Evolutionary conservation across 257 asterid species (phyloP).

Genomic region (Solanum medicagineum): DNA sequence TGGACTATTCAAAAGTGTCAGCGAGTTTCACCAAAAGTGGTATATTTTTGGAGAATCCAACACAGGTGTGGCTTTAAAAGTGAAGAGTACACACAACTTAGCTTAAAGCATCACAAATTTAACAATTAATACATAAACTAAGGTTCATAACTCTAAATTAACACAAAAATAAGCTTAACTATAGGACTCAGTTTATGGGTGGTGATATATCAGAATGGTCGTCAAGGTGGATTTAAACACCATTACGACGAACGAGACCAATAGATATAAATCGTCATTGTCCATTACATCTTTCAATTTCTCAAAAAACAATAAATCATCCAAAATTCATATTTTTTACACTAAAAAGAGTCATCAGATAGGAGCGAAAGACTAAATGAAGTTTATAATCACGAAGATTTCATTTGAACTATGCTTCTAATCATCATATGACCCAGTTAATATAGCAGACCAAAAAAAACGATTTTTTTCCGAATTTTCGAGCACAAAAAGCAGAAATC

Average conservation of each 20-base stretch:
- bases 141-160: too few relatives aligned
- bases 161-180: background rate
- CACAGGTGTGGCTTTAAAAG: too few relatives aligned
- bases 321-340: background rate
- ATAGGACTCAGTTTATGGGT: slow-evolving; percentile 24
- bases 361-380: slow-evolving; percentile 30
- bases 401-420: slow-evolving; percentile 28
- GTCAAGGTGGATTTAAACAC: slow-evolving; percentile 17
- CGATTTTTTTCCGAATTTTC: background rate
- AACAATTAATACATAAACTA: background rate
- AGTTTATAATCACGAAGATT: slow-evolving; percentile 7
- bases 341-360: slow-evolving; percentile 10
- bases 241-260: slow-evolving; percentile 13
- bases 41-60: too few relatives aligned
- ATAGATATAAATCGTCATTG: background rate
- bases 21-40: too few relatives aligned
- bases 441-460: background rate
- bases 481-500: background rate
- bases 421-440: slow-evolving; percentile 14
- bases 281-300: background rate
- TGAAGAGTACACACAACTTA: too few relatives aligned
- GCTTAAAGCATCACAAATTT: background rate
- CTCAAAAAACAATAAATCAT: background rate
- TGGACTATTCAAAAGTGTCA: too few relatives aligned
- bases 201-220: slow-evolving; percentile 14